Percentiles rank a stretch among this genome's conserved stretches.
phyloP scores from a whole-genome alignment of 305 asterid species.

The Ajuga reptans region DNA sequence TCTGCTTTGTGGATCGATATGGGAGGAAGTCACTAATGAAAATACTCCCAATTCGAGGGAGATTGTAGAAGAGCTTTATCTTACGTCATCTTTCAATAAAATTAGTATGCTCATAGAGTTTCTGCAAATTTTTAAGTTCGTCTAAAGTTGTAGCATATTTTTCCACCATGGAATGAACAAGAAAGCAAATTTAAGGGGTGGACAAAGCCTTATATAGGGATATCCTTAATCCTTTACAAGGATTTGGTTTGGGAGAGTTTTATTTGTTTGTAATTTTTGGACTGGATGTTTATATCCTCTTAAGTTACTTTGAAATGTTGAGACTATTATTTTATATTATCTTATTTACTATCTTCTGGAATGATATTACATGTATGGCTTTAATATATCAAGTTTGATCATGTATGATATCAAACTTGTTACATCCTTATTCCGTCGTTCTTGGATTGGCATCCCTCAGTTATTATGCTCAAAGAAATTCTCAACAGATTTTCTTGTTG shows the following conservation, averaged over 20 bases:
- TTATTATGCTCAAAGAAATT: too few relatives aligned
- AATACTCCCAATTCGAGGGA: neutral
- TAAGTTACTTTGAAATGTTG: neutral
- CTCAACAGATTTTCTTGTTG: too few relatives aligned
- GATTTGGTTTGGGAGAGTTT: too few relatives aligned
- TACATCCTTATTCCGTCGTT: neutral
- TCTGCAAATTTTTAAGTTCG: neutral
- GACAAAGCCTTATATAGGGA: neutral
- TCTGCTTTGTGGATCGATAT: neutral
- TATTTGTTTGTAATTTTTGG: too few relatives aligned
- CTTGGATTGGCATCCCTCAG: neutral
- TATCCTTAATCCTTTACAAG: neutral
- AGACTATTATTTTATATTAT: neutral
- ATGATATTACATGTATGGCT: neutral
- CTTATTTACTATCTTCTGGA: neutral
- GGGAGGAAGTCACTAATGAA: neutral
- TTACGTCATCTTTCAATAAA: neutral
- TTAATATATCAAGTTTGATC: neutral
- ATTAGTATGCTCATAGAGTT: neutral
- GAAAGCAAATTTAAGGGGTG: neutral
- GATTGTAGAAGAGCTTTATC: neutral
- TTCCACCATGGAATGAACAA: neutral
- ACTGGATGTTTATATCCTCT: too few relatives aligned
- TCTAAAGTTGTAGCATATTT: neutral
- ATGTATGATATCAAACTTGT: neutral